A percentile compares a stretch with the other conserved stretches of the same genome.
These are phyloP conservation scores for Russula vinacea DNA, from an alignment of 768 basidiomycete species.

Conservation along the genomic window DNA sequence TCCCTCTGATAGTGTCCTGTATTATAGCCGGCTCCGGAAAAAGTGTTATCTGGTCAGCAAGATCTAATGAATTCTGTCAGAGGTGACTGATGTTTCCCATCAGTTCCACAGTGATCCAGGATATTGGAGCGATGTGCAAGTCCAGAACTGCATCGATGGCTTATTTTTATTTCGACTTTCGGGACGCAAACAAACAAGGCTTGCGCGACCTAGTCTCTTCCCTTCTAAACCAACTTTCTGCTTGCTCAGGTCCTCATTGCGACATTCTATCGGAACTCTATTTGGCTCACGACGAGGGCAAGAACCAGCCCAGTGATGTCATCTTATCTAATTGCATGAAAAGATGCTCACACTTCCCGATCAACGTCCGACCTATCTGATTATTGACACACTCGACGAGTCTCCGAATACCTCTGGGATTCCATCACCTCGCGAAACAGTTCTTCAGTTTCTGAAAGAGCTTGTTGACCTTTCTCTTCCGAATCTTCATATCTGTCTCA, in stretches of 20 bases:
- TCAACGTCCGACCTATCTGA: neutral
- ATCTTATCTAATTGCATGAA: neutral
- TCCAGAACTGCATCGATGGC: neutral
- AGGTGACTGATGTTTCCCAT: neutral
- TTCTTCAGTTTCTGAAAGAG: neutral
- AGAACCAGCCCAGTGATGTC: neutral
- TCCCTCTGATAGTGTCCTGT: neutral
- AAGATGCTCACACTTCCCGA: constrained; percentile 3
- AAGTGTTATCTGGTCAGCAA: constrained; percentile 5
- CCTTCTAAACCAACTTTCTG: constrained; percentile 8
- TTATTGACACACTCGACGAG: constrained; percentile 11
- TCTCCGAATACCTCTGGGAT: neutral
- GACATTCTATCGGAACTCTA: neutral
- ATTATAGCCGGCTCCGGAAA: constrained; percentile 14
- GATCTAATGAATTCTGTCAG: neutral
- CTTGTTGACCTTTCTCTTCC: neutral
- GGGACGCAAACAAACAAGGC: neutral
- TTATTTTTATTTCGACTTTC: constrained; percentile 7
- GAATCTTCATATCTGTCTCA: neutral
- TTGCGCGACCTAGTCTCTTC: neutral
- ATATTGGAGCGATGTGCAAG: neutral
- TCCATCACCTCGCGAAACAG: neutral
- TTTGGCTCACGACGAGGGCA: neutral
- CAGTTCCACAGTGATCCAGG: constrained; percentile 10
- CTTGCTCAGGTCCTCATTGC: neutral